Conservation (phyloP, 345 rosid genomes). For the Cardiospermum halicacabum region DNA sequence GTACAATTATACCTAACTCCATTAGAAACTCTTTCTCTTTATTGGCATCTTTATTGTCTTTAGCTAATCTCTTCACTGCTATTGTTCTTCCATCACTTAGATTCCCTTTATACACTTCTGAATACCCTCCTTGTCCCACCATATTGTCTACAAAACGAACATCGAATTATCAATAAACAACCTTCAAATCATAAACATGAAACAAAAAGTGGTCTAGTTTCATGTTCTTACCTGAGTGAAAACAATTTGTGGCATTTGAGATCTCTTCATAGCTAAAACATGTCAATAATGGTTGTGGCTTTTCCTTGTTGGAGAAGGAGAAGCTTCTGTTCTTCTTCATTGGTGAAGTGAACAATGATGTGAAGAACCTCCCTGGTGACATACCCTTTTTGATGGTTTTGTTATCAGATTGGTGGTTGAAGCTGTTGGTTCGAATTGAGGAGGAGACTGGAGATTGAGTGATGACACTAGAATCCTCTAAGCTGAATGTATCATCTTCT, state of each 20-base stretch:
- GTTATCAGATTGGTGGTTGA: constrained; percentile 17
- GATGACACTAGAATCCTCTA: constrained; percentile 39
- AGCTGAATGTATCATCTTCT: constrained; percentile 53
- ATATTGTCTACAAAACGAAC: constrained; percentile 64
- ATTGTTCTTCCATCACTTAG: constrained; percentile 61
- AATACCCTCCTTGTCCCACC: constrained; percentile 82
- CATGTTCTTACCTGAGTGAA: constrained; percentile 58
- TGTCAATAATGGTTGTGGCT: constrained; percentile 44
- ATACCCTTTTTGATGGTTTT: constrained; percentile 23
- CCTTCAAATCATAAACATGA: no score
- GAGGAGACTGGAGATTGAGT: constrained; percentile 39
- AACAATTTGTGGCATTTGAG: constrained; percentile 60
- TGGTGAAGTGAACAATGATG: constrained; percentile 52
- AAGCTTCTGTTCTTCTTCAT: constrained; percentile 32
- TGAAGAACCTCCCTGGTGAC: constrained; percentile 45
- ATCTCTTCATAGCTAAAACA: constrained; percentile 77
- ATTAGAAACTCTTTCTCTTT: constrained; percentile 86
- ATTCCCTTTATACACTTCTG: constrained; percentile 89
- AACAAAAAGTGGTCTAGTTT: no score
- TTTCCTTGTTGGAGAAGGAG: constrained; percentile 29
- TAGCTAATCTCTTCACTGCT: constrained; percentile 82
- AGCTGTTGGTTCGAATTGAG: constrained; percentile 22
- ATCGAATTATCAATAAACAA: background rate
- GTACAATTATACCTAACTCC: constrained; percentile 79
- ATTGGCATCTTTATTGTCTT: constrained; percentile 62